Base-by-base conservation (phyloP, 257 asterid genomes). In the Paraleonurus japonicus region DNA sequence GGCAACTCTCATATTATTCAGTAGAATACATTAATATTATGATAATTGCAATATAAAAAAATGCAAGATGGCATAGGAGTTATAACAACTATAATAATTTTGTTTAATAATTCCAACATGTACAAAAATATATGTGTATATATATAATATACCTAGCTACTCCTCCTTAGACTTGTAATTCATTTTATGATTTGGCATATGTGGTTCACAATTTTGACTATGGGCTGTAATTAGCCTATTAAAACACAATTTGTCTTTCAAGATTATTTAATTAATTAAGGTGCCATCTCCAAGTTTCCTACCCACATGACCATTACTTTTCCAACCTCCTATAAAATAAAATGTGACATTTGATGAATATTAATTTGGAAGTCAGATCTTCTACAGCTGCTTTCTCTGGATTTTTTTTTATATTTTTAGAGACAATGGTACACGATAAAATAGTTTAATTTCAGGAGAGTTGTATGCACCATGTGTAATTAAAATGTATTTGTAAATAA, bases 231-330 rank as follows among this genome's bases (percentile, higher is more conserved):
- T 28, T n/a, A n/a, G 6, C 33, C 0, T 32, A 22, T 55, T 55
- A 63, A 62, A 67, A 16, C 15, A 61, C 75, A 43, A 67, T 9
- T 76, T 72, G 81, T 15, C 11, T 41, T 60, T 53, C 8, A 35
- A 30, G 58, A 69, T 8, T 50, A 55, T 17, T 70, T 17, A 30
- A 43, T 70, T 17, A 30, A 43, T 28, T 12, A 47, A 59, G 55
- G 51, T 67, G 51, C 13, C 61, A 60, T 59, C 43, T 70, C 24
- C 80, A 65, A n/a, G 59, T 35, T 70, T 43, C 7, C 51, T 13
- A 43, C 51, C 50, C 50, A 11, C 16, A 69, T 33, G 61, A 50
- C 75, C 71, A 64, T 76, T 63, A 54, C 69, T 76, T 67, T 61
- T 80, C 63, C 50, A 60, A 61, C 73, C 77, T 62, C 20, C 79